phyloP scores from a whole-genome alignment of 2,329 filamentous ascomycete species.

The Piedraia hortae region DNA sequence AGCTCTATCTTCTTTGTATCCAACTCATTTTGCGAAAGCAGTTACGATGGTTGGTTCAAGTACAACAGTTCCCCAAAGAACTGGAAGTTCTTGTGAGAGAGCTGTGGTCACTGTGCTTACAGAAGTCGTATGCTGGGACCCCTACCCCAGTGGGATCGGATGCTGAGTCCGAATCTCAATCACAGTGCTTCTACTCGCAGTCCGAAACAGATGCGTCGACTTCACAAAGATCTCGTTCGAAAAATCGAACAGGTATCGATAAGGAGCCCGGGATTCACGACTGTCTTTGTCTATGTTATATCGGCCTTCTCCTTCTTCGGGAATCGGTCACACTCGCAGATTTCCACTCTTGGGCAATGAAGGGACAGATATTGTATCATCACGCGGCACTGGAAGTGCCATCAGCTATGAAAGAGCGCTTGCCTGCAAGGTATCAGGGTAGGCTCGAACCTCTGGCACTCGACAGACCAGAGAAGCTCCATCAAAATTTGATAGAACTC shows the following conservation, averaged over 20 bases:
- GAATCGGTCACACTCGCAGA: slow-evolving; percentile 53
- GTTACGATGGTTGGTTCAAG: slow-evolving; percentile 40
- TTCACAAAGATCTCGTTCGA: slow-evolving; percentile 9
- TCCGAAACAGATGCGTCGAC: slow-evolving; percentile 19
- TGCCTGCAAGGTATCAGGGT: slow-evolving; percentile 33
- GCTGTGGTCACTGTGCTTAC: slow-evolving; percentile 52
- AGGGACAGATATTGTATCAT: slow-evolving; percentile 43
- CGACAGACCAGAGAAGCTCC: slow-evolving; percentile 29
- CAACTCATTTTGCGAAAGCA: slow-evolving; percentile 71
- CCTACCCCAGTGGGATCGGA: too few species aligned
- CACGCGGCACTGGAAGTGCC: slow-evolving; percentile 32
- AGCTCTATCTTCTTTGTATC: slow-evolving; percentile 58
- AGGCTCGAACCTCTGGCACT: slow-evolving; percentile 26
- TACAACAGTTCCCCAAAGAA: slow-evolving; percentile 38
- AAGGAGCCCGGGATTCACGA: too few species aligned
- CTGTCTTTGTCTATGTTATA: slow-evolving; percentile 46
- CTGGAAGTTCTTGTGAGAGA: slow-evolving; percentile 57
- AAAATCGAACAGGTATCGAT: too few species aligned
- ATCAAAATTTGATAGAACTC: slow-evolving; percentile 33
- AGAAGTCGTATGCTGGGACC: slow-evolving; percentile 23
- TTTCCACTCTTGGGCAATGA: slow-evolving; percentile 36
- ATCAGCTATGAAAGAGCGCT: slow-evolving; percentile 32
- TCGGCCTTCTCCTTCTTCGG: slow-evolving; percentile 47
- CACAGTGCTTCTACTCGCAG: slow-evolving; percentile 32
- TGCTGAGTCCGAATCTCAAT: slow-evolving; percentile 12